phyloP scores from a whole-genome alignment of 768 basidiomycete genomes.

The Boletus edulis region DNA sequence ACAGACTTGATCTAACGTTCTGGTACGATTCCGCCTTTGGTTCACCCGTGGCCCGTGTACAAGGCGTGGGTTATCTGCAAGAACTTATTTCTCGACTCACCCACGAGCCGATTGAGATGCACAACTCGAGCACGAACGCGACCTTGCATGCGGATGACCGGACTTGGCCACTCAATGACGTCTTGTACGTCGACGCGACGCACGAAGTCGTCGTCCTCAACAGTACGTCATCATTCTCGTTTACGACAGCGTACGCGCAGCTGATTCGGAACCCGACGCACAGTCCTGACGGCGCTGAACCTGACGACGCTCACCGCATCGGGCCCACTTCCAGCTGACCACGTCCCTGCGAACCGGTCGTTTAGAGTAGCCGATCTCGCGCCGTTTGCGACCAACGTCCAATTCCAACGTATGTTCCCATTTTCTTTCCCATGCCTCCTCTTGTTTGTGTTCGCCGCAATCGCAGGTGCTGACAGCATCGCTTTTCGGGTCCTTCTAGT shows the following conservation, averaged over 20 bases:
- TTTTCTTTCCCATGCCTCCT: constrained; percentile 17
- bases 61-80: constrained; percentile 78
- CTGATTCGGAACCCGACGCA: background rate
- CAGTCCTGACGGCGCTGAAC: constrained; percentile 84
- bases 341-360: constrained; percentile 60
- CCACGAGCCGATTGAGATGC: constrained; percentile 61
- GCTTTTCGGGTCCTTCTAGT: constrained; percentile 39
- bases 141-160: constrained; percentile 68
- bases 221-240: constrained; percentile 40
- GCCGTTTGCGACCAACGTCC: constrained; percentile 86
- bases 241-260: background rate
- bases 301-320: constrained; percentile 65
- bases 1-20: constrained; percentile 19
- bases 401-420: constrained; percentile 75
- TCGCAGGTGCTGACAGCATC: background rate
- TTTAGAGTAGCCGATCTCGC: constrained; percentile 77
- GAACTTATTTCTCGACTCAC: constrained; percentile 83
- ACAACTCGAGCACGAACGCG: constrained; percentile 83
- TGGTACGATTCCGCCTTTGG: constrained; percentile 78
- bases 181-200: constrained; percentile 83
- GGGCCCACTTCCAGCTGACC: constrained; percentile 76
- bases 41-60: constrained; percentile 71
- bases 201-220: constrained; percentile 93
- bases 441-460: background rate
- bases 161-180: constrained; percentile 70